Evolutionary conservation across 148 eudicot species (phyloP).

Genomic region (Arctostaphylos glauca): DNA sequence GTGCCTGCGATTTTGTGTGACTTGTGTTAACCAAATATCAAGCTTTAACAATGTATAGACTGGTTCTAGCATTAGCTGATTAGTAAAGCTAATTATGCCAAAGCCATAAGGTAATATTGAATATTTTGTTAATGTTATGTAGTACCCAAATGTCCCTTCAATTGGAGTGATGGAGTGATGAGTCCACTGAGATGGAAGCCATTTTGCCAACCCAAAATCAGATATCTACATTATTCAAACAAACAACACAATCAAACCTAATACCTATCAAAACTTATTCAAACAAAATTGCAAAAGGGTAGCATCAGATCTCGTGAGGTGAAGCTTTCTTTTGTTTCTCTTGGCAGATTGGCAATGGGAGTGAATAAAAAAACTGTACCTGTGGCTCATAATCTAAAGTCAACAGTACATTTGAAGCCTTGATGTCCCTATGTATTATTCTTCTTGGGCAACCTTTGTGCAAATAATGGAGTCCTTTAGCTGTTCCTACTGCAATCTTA

Average conservation of each 20-base stretch:
- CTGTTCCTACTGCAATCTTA: constrained; percentile 83
- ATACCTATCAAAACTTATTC: background rate
- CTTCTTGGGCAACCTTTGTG: constrained; percentile 92
- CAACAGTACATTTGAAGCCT: constrained; percentile 72
- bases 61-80: background rate
- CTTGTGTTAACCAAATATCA: background rate
- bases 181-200: constrained; percentile 98
- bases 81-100: background rate
- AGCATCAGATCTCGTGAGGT: background rate
- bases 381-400: constrained; percentile 76
- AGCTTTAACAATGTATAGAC: background rate
- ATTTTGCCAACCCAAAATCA: constrained; percentile 95
- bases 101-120: background rate
- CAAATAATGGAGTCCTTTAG: constrained; percentile 82
- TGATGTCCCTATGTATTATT: constrained; percentile 91
- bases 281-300: background rate
- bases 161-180: constrained; percentile 94
- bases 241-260: constrained; percentile 7
- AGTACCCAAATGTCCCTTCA: constrained; percentile 97
- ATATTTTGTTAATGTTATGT: background rate
- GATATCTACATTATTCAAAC: constrained; percentile 51
- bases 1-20: constrained; percentile 43
- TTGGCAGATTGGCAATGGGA: background rate
- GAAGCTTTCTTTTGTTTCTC: background rate
- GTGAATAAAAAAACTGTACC: constrained; percentile 32